Conservation (phyloP, 352 stramenopile genomes). For the Phytophthora vignae region DNA sequence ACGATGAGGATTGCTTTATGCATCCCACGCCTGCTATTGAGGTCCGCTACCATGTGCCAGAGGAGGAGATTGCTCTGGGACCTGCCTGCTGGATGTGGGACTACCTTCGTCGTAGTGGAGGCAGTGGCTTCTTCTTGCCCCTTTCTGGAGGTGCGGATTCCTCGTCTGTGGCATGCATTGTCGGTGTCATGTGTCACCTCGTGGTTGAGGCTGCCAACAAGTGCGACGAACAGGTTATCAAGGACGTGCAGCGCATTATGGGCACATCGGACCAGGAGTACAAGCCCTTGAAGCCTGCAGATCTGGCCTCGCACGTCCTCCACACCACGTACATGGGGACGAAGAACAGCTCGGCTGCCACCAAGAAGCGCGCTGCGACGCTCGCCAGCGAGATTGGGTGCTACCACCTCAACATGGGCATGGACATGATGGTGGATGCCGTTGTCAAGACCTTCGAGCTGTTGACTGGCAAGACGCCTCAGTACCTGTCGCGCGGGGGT, state of each 20-base stretch:
- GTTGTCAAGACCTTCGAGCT: slow-evolving; percentile 82
- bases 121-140: slow-evolving; percentile 95
- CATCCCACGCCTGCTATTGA: slow-evolving; percentile 62
- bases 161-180: slow-evolving; percentile 96
- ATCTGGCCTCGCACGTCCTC: slow-evolving; percentile 94
- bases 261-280: slow-evolving; percentile 65
- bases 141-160: slow-evolving; percentile 97
- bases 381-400: slow-evolving; percentile 94
- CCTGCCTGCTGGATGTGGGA: slow-evolving; percentile 99
- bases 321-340: slow-evolving; percentile 99
- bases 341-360: slow-evolving; percentile 94
- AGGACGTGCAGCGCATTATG: slow-evolving; percentile 89
- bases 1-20: slow-evolving; percentile 55
- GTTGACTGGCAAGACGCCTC: slow-evolving; percentile 91
- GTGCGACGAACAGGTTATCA: slow-evolving; percentile 80
- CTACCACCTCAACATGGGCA: slow-evolving; percentile 96
- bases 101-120: slow-evolving; percentile 94
- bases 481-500: slow-evolving; percentile 91
- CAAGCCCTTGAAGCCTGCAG: slow-evolving; percentile 72
- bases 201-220: slow-evolving; percentile 88
- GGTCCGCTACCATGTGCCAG: slow-evolving; percentile 86
- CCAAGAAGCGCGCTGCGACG: slow-evolving; percentile 87
- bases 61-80: slow-evolving; percentile 98
- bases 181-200: slow-evolving; percentile 98
- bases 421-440: slow-evolving; percentile 95